Conservation (phyloP, 2,329 filamentous ascomycete genomes). For the Microcyclospora pomicola region DNA sequence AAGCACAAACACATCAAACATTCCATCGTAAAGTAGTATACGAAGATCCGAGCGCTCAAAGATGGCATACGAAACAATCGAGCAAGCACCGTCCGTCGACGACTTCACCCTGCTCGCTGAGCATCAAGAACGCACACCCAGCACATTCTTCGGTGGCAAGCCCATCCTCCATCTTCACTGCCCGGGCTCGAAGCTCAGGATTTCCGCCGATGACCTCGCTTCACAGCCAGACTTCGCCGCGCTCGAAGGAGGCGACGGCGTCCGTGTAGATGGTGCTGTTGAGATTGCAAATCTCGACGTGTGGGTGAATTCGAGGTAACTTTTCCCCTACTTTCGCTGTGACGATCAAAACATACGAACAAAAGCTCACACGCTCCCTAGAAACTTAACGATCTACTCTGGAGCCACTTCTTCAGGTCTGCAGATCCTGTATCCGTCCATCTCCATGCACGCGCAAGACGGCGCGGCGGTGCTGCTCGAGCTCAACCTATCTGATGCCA, state of each 20-base stretch:
- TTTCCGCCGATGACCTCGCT: constrained; percentile 41
- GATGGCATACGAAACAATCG: constrained; percentile 38
- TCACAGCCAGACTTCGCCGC: constrained; percentile 31
- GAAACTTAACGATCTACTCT: constrained; percentile 52
- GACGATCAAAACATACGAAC: not conserved
- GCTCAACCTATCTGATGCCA: constrained; percentile 47
- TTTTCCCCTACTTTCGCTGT: not conserved
- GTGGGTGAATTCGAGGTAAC: constrained; percentile 35
- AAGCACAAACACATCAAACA: no score
- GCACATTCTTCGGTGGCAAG: constrained; percentile 56
- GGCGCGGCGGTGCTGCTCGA: constrained; percentile 52
- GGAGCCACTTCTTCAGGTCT: constrained; percentile 44
- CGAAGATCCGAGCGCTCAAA: not conserved
- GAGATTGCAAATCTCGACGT: constrained; percentile 25
- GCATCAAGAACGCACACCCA: constrained; percentile 59
- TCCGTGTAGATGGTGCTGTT: constrained; percentile 12
- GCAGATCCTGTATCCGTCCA: constrained; percentile 58
- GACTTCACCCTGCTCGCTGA: constrained; percentile 53
- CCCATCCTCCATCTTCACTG: constrained; percentile 55
- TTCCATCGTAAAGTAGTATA: no score
- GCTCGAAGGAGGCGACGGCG: constrained; percentile 23
- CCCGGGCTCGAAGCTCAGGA: constrained; percentile 42
- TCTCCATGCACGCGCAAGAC: constrained; percentile 63
- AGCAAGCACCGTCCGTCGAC: constrained; percentile 39
- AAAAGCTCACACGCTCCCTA: constrained; percentile 11